Base-by-base conservation (phyloP, 176 grass and related monocot species). In the Cenchrus purpureus region DNA sequence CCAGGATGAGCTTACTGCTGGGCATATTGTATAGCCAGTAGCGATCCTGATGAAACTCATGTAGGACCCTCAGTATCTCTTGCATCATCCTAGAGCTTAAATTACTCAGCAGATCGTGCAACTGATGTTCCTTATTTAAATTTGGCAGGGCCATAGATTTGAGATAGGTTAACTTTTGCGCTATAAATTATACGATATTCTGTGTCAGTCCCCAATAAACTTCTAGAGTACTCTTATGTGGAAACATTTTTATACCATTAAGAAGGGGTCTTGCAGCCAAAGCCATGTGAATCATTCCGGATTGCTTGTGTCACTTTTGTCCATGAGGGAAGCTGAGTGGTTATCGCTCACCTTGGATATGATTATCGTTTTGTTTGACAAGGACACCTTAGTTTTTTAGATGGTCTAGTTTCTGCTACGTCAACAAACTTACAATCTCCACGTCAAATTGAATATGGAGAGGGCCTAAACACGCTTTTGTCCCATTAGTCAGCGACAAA, bases 361-460 rank as follows among this genome's bases (percentile, higher is more conserved):
- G 80, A 87, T 76, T 86, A 46, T 29, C 56, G 44, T 80, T 80
- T 84, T 64, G 61, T 56, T 74, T 34, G 89, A 84, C 80, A 79
- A 62, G 43, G 80, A 87, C 80, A 28, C 37, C 52, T 13, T 87
- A 28, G 73, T 20, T 87, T 84, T 74, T 80, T 83, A 62, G 74
- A 83, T 63, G 75, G 80, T 53, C 85, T 62, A 91, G 63, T 55
- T 70, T 76, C 4, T 0, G 62, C 89, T 80, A 80, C 17, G 62
- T 79, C 74, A 43, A 62, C 84, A 68, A 87, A 44, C 60, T 74
- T 79, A 70, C 80, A 91, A 64, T 80, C 60, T 61, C 63, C 62
- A 84, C 54, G 10, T 80, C 69, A 63, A 60, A 76, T 80, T 87
- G 44, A 80, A 25, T 79, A 46, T 49, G 54, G 68, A 84, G 68